Evolutionary conservation across 768 basidiomycete species (phyloP), one percentile per base, ranked within the genome.

Genomic region (Termitomyces titanicus): DNA sequence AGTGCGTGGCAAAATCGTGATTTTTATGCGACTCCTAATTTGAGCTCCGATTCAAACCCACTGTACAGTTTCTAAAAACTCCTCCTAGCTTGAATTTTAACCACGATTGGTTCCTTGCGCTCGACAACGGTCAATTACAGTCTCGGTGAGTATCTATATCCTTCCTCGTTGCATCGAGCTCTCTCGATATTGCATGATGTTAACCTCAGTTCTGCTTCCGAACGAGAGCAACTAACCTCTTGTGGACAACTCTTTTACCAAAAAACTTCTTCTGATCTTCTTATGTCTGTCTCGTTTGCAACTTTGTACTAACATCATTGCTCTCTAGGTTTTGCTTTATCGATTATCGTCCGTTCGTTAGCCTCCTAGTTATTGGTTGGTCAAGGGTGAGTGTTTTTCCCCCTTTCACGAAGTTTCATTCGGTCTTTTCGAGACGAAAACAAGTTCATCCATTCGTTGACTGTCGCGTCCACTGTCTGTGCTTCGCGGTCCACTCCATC

Each of bases 361-460:
- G 52, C 54, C 29, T 43, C n/a, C n/a, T n/a, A n/a, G 50, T 25
- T 10, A 20, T 37, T 20, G 20, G 4, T 29, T 35, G 49, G n/a
- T 40, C 49, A 15, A 15, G 56, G 35, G 53, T 55, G 53, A 54
- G 53, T 57, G 51, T 67, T 68, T 57, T 68, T 64, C 55, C 11
- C 20, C 20, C 53, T 42, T 59, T 25, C 18, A 3, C 40, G 27
- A n/a, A 48, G n/a, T 49, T 29, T 46, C 9, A 13, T 10, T 29
- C 43, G 37, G 17, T 46, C 39, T 48, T 49, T 51, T 48, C 53
- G 72, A 69, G 85, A 87, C 75, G 85, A 88, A 85, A 88, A 72
- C 70, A 81, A 88, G 86, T 87, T 88, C 80, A 88, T 88, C 86
- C 86, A 88, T 88, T 88, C 86, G 77, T 88, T 86, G 86, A 88